Evolutionary conservation across 2,329 filamentous ascomycete species (phyloP), one percentile per base, ranked within the genome.

Genomic region (Colletotrichum euphorbiae): DNA sequence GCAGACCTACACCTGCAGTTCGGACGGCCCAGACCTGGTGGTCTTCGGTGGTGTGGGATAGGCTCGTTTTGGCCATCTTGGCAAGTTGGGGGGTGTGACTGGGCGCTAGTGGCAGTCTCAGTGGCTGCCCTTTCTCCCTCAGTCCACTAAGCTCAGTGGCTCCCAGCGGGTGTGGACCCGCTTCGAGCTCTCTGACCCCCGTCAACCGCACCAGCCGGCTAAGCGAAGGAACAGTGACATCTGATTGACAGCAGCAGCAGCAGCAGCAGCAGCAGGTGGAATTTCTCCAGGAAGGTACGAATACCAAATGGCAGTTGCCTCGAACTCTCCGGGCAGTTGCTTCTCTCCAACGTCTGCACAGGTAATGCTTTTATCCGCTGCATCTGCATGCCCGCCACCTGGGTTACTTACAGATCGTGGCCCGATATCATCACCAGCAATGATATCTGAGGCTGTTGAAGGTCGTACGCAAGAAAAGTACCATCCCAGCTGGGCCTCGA

Each of bases 221-320:
- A 65, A 59, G 61, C 61, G 54, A 55, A 36, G 46, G 55, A 56
- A 59, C 36, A 33, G 48, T 68, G 65, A 65, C 65, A 68, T 68
- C 28, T 68, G 54, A 55, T 51, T 55, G 63, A 43, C 42, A 33
- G 31, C 43, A 13, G 9, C 62, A 28, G 28, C 28, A 24, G 24
- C 24, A 24, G n/a, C n/a, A 28, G 28, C 28, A 28, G 28, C 28
- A 28, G 28, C 28, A 6, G 6, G 6, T 28, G 1, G 28, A 8
- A 28, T 28, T 8, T 2, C 6, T 28, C 28, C 28, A 8, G 28
- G 28, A 28, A 17, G n/a, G 12, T 38, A 28, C 28, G 28, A 8
- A 28, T 28, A 40, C 15, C 58, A 28, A 50, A 67, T 56, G 42
- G 57, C 62, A 56, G 63, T 40, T 48, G 57, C 28, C 28, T 55